Base-by-base conservation (phyloP, 2,329 filamentous ascomycete species). In the Alternaria triticimaculans region DNA sequence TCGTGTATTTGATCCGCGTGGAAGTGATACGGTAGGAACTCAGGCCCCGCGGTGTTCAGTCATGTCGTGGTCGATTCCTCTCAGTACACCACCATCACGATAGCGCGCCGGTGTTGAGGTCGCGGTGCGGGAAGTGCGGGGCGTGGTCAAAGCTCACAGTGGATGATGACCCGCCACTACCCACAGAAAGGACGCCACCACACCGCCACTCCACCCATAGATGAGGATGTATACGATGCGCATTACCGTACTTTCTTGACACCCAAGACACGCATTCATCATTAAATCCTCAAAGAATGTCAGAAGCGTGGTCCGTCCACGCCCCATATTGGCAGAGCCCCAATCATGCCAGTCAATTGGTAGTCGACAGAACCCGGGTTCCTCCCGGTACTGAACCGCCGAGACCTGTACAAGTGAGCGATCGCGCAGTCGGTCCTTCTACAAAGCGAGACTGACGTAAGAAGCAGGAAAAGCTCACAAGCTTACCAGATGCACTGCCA, bases 341-440 rank as follows among this genome's bases (percentile, higher is more conserved):
- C 37, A 41, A n/a, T 5, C 37, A 41, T 11, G 37, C 37, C 9
- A 41, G 37, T 41, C 37, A 41, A 41, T 41, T 41, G 9, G 37
- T 41, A 3, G 8, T 41, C 37, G 37, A 41, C 37, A 41, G 8
- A 41, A 41, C 0, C 8, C 37, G 5, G 2, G 37, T 3, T 41
- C 8, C 37, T 41, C 9, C 8, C 6, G 9, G 37, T 41, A 10
- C 8, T 41, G n/a, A 5, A 11, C 37, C 15, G 37, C 37, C 37
- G 37, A n/a, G n/a, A 3, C 4, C 37, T 41, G n/a, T 10, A 18
- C 37, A 41, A 41, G 37, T 41, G 18, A 41, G 37, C 4, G 2
- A 0, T 11, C 1, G n/a, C n/a, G 37, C 37, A 0, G 0, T 10
- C 8, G 8, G 15, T 41, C n/a, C n/a, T 1, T 41, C n/a, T 41